These are phyloP conservation scores for Trametes pubescens DNA, from an alignment of 1,284 basidiomycete species.

Conservation along the genomic window DNA sequence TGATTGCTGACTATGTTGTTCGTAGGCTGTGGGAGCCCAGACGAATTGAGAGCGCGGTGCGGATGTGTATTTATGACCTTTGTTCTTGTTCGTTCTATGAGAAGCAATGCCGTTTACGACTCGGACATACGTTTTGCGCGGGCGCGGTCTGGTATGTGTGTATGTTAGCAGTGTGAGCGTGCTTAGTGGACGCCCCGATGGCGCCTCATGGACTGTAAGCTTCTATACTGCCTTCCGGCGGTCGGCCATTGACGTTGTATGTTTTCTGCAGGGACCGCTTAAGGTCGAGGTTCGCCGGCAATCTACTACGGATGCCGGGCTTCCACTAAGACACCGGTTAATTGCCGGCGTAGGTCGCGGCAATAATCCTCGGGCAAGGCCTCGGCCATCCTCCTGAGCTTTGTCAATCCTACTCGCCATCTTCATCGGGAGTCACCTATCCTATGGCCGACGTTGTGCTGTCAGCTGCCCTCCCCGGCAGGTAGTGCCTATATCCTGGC, in stretches of 20 bases:
- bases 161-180: not conserved
- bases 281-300: not conserved
- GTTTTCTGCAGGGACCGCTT: too few species aligned
- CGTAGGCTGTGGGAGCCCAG: conserved; percentile 74
- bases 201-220: too few species aligned
- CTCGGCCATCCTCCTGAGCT: conserved; percentile 7
- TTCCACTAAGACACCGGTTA: not conserved
- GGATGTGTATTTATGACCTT: conserved; percentile 26
- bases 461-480: not conserved
- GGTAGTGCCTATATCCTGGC: not conserved
- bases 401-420: not conserved
- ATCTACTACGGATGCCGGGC: not conserved
- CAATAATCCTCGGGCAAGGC: not conserved
- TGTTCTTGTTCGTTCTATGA: conserved; percentile 7
- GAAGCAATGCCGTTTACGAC: conserved; percentile 6
- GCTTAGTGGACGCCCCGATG: too few species aligned
- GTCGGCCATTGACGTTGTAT: not conserved
- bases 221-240: too few species aligned
- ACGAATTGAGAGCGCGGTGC: conserved; percentile 54
- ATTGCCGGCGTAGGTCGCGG: not conserved
- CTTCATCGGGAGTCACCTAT: not conserved
- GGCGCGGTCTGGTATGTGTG: not conserved
- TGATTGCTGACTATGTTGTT: conserved; percentile 20
- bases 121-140: not conserved
- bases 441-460: not conserved